Evolutionary conservation across 2,329 filamentous ascomycete species (phyloP), one percentile per base, ranked within the genome.

Genomic region (Parascedosporium putredinis): DNA sequence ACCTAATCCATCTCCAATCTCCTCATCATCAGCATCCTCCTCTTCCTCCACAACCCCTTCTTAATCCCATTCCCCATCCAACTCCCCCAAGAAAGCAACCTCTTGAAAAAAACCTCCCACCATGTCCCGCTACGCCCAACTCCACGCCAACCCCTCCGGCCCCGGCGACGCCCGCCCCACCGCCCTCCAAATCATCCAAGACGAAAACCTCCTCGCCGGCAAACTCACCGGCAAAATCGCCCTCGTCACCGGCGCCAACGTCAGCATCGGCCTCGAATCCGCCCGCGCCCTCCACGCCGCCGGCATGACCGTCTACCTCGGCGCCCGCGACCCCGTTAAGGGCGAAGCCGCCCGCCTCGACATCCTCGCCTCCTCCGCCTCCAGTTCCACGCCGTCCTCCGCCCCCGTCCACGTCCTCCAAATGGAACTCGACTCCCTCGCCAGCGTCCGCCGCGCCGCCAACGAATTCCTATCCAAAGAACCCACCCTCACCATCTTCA

Each of bases 191-290:
- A 64, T 71, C 31, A 51, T 71, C 45, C 51, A 62, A 24, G 67
- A 71, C 47, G 63, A 70, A 23, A 49, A 54, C 9, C 56, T 57
- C 34, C n/a, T n/a, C n/a, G 53, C 60, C 6, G 62, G 61, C 43
- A 65, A 59, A 6, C 60, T 68, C 23, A 47, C 51, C 1, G 71
- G 67, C 42, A 78, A 74, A 53, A 67, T 75, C 4, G 64, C 76
- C 40, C 59, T 76, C 10, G 61, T 77, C 4, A 78, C 74, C 2
- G 75, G 74, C 48, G 74, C 72, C 72, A 61, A 61, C 5, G 55
- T 54, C n/a, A 62, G 62, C 5, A 50, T 64, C 2, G 62, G 62
- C 16, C 56, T 51, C 18, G 55, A 58, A 1, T 53, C 62, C 3
- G 55, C 63, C 5, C 52, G 57, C 3, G 57, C 62, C 4, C 55